phyloP scores from a whole-genome alignment of 495 filamentous ascomycete genomes.

The Neurospora sp. region DNA sequence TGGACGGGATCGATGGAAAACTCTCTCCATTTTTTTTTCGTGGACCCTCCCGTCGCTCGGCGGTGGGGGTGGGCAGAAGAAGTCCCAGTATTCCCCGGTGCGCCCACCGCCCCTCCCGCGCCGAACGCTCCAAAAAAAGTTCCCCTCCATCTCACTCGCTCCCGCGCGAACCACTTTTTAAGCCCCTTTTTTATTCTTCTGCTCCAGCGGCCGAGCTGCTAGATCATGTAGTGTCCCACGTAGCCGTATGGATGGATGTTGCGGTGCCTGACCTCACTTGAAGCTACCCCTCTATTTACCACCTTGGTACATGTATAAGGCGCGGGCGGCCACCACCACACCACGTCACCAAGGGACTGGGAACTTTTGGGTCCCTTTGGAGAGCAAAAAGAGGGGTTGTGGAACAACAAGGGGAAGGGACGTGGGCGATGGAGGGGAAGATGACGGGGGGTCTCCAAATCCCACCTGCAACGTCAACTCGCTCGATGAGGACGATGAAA shows the following conservation, averaged over 20 bases:
- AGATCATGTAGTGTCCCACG: neutral
- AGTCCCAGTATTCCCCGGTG: neutral
- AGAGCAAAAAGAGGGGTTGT: neutral
- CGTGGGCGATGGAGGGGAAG: neutral
- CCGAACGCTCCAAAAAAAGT: neutral
- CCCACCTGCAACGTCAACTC: neutral
- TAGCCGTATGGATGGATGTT: neutral
- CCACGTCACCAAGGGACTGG: neutral
- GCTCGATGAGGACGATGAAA: neutral
- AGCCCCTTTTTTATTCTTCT: neutral
- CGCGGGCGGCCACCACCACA: neutral
- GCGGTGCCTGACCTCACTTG: neutral
- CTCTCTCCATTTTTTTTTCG: neutral
- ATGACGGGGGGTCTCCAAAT: neutral
- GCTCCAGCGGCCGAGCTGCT: neutral
- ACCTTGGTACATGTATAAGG: neutral
- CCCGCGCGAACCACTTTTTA: neutral
- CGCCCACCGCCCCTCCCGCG: neutral
- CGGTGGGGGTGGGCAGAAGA: neutral
- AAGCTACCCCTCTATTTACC: neutral
- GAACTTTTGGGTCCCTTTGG: neutral
- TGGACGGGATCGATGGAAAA: neutral
- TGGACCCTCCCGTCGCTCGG: neutral
- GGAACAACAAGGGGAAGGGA: neutral
- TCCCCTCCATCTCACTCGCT: neutral